A percentile compares a stretch with the other conserved stretches of the same genome.
Evolutionary conservation across 768 basidiomycete genomes (phyloP).

Genomic region (Kwoniella dejecticola): DNA sequence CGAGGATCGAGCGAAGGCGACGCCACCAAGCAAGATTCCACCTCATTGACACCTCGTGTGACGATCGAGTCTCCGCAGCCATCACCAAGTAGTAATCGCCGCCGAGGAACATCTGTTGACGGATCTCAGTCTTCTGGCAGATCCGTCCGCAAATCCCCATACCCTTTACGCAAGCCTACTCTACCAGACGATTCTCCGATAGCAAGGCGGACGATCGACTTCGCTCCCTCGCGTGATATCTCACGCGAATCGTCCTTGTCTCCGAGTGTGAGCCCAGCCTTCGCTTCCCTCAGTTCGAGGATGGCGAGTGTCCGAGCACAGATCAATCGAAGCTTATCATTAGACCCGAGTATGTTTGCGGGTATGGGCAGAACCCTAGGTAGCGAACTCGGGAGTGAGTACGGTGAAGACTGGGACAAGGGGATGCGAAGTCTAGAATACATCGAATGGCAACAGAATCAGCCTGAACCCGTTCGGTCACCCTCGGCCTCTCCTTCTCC

Average conservation of each 20-base stretch:
- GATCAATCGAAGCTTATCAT: conserved; percentile 18
- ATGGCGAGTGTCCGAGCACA: conserved; percentile 43
- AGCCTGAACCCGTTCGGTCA: too few species aligned
- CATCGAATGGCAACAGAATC: neutral
- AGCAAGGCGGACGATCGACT: conserved; percentile 16
- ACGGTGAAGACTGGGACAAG: conserved; percentile 35
- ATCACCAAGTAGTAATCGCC: neutral
- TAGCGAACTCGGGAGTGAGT: conserved; percentile 44
- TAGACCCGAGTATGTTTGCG: neutral
- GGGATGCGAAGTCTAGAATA: conserved; percentile 10
- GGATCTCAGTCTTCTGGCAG: neutral
- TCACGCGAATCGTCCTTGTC: conserved; percentile 1
- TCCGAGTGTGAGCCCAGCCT: conserved; percentile 26
- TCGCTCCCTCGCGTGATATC: conserved; percentile 8
- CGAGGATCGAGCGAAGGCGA: neutral
- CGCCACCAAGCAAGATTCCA: neutral
- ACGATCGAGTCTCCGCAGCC: conserved; percentile 17
- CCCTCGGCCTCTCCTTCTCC: conserved; percentile 2
- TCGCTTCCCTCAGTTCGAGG: conserved; percentile 29
- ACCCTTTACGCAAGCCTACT: conserved; percentile 13
- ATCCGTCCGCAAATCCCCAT: conserved; percentile 23
- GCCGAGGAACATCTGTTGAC: neutral
- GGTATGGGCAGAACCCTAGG: conserved; percentile 32
- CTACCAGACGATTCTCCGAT: conserved; percentile 6
- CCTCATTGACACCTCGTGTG: conserved; percentile 8